Conservation (phyloP, 768 basidiomycete species). For the Lactarius psammicola region DNA sequence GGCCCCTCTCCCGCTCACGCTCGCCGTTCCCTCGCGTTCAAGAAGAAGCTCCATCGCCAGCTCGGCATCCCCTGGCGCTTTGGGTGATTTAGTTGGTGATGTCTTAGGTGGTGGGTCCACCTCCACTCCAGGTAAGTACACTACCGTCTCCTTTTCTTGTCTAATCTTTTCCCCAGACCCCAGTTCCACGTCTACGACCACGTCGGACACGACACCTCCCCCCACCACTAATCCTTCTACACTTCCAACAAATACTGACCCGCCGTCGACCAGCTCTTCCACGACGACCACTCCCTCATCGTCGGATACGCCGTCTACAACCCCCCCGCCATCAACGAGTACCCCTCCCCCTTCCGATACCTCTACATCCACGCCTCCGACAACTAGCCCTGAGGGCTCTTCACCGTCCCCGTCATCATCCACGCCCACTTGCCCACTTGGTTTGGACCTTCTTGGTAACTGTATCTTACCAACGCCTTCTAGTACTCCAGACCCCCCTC, state of each 20-base stretch:
- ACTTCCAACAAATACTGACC: not conserved
- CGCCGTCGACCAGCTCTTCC: not conserved
- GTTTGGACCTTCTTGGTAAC: constrained; percentile 13
- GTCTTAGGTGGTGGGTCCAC: not conserved
- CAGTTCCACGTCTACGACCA: not conserved
- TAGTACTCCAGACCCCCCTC: not conserved
- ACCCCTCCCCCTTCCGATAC: constrained; percentile 21
- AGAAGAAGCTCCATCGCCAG: constrained; percentile 1
- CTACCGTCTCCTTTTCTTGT: not conserved
- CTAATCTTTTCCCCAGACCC: not conserved
- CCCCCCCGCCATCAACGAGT: constrained; percentile 5
- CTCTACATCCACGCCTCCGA: constrained; percentile 18
- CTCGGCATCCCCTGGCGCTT: not conserved
- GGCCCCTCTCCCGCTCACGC: constrained; percentile 2
- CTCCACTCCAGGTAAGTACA: not conserved
- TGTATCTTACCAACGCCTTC: constrained; percentile 3
- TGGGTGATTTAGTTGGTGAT: not conserved
- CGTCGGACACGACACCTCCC: not conserved
- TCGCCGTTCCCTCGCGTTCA: constrained; percentile 8
- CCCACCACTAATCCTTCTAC: not conserved
- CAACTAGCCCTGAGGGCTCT: constrained; percentile 1
- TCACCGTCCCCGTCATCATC: constrained; percentile 13
- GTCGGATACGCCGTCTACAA: constrained; percentile 15
- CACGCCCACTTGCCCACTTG: constrained; percentile 7
- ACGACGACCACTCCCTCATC: not conserved